phyloP scores from a whole-genome alignment of 169 alveolate species.

The Nephromyces sp. region DNA sequence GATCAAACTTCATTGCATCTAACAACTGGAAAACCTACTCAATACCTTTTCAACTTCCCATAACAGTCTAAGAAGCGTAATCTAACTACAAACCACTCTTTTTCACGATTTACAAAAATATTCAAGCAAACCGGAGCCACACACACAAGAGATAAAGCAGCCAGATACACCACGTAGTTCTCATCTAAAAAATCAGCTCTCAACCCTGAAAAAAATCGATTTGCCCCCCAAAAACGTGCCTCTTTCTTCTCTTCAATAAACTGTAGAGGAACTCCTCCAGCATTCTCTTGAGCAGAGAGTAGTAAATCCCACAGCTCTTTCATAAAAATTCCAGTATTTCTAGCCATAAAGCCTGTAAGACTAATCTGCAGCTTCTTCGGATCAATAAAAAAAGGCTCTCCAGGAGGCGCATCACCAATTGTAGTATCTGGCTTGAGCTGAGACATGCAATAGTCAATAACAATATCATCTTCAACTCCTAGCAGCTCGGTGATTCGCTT shows the following conservation, averaged over 20 bases:
- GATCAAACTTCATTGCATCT: too few relatives aligned
- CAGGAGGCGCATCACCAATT: conserved; percentile 8
- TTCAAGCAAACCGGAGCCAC: too few relatives aligned
- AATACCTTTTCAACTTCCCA: too few relatives aligned
- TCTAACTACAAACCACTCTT: too few relatives aligned
- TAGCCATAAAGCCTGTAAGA: conserved; percentile 41
- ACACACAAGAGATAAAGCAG: too few relatives aligned
- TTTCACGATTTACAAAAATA: too few relatives aligned
- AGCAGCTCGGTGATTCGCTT: conserved; percentile 33
- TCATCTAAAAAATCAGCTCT: too few relatives aligned
- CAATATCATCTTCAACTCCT: conserved; percentile 46
- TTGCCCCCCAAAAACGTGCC: too few relatives aligned
- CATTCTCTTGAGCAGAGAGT: conserved; percentile 24
- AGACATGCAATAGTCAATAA: conserved; percentile 23
- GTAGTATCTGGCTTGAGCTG: conserved; percentile 34
- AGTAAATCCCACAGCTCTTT: conserved; percentile 35
- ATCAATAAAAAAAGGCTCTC: neutral
- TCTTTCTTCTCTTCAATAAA: conserved; percentile 28
- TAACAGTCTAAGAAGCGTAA: too few relatives aligned
- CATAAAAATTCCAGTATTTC: conserved; percentile 31
- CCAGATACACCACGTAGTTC: too few relatives aligned
- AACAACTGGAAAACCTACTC: too few relatives aligned
- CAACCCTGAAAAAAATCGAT: too few relatives aligned
- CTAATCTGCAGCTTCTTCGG: conserved; percentile 37
- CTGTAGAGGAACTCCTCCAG: conserved; percentile 31